phyloP scores from a whole-genome alignment of 1,284 basidiomycete genomes.

The Malassezia obtusa region DNA sequence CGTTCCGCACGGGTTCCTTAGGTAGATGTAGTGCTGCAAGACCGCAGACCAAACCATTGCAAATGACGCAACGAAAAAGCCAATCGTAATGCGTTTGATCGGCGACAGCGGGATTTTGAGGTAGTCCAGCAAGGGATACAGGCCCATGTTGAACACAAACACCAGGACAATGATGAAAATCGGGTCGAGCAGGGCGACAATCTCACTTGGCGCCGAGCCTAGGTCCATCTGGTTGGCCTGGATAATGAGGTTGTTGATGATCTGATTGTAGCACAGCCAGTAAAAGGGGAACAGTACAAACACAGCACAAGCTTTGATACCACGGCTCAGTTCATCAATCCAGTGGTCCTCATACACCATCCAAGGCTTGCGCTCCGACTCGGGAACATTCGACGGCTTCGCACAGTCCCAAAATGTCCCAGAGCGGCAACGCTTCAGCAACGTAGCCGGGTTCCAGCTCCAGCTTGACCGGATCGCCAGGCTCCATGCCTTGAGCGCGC shows the following conservation, averaged over 20 bases:
- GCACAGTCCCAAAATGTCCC: conserved; percentile 68
- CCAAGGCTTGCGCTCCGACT: conserved; percentile 46
- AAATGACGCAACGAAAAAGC: conserved; percentile 55
- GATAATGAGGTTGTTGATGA: conserved; percentile 61
- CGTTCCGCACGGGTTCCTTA: conserved; percentile 54
- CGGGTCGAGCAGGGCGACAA: conserved; percentile 70
- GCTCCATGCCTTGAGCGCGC: conserved; percentile 45
- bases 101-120: conserved; percentile 58
- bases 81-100: conserved; percentile 58
- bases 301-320: conserved; percentile 71
- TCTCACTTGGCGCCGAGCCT: conserved; percentile 65
- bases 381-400: conserved; percentile 55
- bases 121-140: conserved; percentile 65
- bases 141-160: conserved; percentile 51
- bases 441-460: conserved; percentile 43
- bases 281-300: conserved; percentile 62
- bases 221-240: conserved; percentile 53
- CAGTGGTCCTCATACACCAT: conserved; percentile 52
- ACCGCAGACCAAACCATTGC: conserved; percentile 60
- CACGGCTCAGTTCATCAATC: conserved; percentile 73
- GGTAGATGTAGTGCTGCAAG: conserved; percentile 53
- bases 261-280: conserved; percentile 51
- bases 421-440: conserved; percentile 49
- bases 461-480: conserved; percentile 43
- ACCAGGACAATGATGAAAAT: conserved; percentile 52